Percentiles rank a stretch among this genome's conserved stretches.
Conservation (phyloP, 2,329 filamentous ascomycete species). For the Penicillium palitans region DNA sequence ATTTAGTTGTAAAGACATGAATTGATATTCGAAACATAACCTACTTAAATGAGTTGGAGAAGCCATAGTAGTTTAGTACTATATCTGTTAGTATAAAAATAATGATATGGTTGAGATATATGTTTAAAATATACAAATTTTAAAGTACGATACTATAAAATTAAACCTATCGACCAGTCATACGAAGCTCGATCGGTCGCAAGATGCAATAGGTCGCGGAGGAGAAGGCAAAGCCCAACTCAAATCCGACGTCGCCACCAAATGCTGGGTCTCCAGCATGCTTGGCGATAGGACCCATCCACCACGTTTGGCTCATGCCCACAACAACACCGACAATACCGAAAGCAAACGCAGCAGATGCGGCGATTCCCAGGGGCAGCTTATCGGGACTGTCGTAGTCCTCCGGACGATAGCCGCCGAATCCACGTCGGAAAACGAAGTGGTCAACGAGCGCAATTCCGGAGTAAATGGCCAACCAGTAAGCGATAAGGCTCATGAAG, state of each 20-base stretch:
- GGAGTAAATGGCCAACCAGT: constrained; percentile 75
- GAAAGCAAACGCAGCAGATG: constrained; percentile 61
- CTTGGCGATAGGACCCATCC: constrained; percentile 64
- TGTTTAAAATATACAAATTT: too few species aligned
- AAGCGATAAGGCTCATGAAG: constrained; percentile 68
- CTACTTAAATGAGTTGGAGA: too few species aligned
- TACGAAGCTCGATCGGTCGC: constrained; percentile 52
- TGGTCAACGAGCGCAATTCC: constrained; percentile 67
- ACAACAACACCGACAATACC: constrained; percentile 66
- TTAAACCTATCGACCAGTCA: constrained; percentile 41
- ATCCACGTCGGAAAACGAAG: constrained; percentile 65
- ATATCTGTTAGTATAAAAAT: too few species aligned
- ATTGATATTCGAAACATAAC: too few species aligned
- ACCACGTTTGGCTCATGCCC: constrained; percentile 72
- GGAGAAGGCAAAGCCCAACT: constrained; percentile 64
- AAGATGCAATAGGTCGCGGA: constrained; percentile 54
- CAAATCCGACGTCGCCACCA: constrained; percentile 63
- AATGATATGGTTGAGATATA: too few species aligned
- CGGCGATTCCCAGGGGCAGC: constrained; percentile 65
- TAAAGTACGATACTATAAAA: background rate
- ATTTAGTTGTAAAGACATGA: too few species aligned
- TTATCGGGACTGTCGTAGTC: constrained; percentile 58
- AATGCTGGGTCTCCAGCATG: constrained; percentile 52
- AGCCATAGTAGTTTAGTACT: too few species aligned
- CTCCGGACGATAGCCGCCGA: constrained; percentile 59